phyloP scores from a whole-genome alignment of 495 filamentous ascomycete genomes.

The Parathielavia appendiculata region DNA sequence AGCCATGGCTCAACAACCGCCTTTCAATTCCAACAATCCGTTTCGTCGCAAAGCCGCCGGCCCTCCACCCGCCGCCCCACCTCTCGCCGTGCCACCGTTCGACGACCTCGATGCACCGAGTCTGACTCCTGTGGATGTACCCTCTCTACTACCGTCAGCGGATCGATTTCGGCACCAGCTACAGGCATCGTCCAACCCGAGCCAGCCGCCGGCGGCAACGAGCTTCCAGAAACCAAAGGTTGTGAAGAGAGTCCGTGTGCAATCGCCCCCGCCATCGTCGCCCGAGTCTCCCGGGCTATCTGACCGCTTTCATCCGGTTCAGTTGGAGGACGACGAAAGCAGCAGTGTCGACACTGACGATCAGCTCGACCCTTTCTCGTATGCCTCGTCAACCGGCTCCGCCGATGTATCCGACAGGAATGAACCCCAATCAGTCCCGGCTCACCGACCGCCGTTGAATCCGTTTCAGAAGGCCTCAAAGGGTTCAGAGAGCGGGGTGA shows the following conservation, averaged over 20 bases:
- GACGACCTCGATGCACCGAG: conserved; percentile 12
- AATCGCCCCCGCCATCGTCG: conserved; percentile 51
- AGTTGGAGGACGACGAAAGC: conserved; percentile 24
- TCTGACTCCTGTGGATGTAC: conserved; percentile 15
- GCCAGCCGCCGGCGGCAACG: conserved; percentile 31
- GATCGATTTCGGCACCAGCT: conserved; percentile 31
- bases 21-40: conserved; percentile 45
- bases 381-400: conserved; percentile 6
- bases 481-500: conserved; percentile 36
- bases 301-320: conserved; percentile 33
- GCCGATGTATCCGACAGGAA: conserved; percentile 5
- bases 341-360: conserved; percentile 24
- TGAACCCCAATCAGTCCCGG: neutral
- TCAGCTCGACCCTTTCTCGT: conserved; percentile 25
- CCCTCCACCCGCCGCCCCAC: conserved; percentile 17
- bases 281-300: conserved; percentile 38
- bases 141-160: conserved; percentile 25
- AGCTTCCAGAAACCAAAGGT: conserved; percentile 46
- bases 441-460: conserved; percentile 37
- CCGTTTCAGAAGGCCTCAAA: conserved; percentile 48
- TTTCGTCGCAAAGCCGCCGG: conserved; percentile 39
- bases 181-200: conserved; percentile 26
- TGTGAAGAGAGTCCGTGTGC: conserved; percentile 52
- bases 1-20: conserved; percentile 30
- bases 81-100: conserved; percentile 18